Evolutionary conservation across 495 filamentous ascomycete species (phyloP).

Genomic region (Daldinia grandis): DNA sequence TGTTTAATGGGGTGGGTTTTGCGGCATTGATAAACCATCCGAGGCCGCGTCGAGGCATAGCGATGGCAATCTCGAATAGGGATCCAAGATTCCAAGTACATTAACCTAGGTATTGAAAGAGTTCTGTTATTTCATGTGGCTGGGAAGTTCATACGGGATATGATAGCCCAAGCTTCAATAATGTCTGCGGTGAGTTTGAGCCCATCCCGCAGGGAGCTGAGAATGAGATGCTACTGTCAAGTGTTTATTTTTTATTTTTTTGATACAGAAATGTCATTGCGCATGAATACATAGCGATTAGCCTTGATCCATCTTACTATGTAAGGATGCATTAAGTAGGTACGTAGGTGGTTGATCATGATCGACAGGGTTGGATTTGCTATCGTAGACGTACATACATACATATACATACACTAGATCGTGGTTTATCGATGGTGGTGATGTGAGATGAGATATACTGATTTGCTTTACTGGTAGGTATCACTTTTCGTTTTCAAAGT

Average conservation of each 20-base stretch:
- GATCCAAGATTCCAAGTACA: background rate
- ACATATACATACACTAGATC: no score
- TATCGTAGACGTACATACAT: conserved; percentile 15
- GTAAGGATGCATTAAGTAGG: background rate
- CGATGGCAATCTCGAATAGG: background rate
- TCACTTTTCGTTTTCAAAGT: conserved; percentile 3
- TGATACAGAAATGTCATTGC: conserved; percentile 27
- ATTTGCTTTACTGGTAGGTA: conserved; percentile 22
- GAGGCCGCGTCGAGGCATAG: conserved; percentile 10
- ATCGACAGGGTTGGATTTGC: conserved; percentile 36
- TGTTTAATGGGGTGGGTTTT: conserved; percentile 2
- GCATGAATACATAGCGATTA: conserved; percentile 22
- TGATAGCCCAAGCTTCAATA: conserved; percentile 17
- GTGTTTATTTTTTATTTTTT: no score
- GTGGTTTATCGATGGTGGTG: conserved; percentile 28
- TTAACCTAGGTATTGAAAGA: background rate
- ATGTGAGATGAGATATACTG: conserved; percentile 13
- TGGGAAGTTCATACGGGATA: conserved; percentile 14
- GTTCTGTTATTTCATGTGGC: conserved; percentile 18
- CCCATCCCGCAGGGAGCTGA: conserved; percentile 20
- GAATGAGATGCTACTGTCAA: conserved; percentile 19
- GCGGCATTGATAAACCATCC: conserved; percentile 8
- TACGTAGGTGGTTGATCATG: conserved; percentile 27
- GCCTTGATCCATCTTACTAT: background rate
- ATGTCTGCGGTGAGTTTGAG: conserved; percentile 23